Evolutionary conservation across 768 basidiomycete species (phyloP), one percentile per base, ranked within the genome.

Genomic region (Suillus clintonianus): DNA sequence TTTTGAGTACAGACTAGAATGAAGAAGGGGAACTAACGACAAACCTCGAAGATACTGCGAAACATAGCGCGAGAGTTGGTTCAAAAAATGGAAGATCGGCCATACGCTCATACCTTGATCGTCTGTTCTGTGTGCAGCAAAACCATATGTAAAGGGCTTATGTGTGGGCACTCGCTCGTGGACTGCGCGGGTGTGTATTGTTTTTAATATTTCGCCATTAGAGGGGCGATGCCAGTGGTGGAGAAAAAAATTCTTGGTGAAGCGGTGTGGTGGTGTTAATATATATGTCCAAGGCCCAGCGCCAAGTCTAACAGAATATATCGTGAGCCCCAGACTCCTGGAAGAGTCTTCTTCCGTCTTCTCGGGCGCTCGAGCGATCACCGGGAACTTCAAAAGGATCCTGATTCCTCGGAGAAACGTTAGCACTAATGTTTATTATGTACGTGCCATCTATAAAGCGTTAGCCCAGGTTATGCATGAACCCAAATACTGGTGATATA

Each of bases 11-110:
- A 22, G 14, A 8, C 13, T 27, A 30, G 34, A 13, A 32, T 4
- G 41, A 37, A n/a, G 7, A 24, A 39, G 22, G 24, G 3, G 14
- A 36, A 63, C 10, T 15, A 22, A 19, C 6, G 5, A 32, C 43
- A 22, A 62, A 65, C 64, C 61, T 65, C 64, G 53, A 43, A 45
- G 62, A 24, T 65, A 65, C 64, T 65, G 61, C 9, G 17, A 27
- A 27, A 22, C 9, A 37, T 32, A 24, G n/a, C 11, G 6, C 11
- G 45, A 41, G 30, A 45, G 19, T 17, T 15, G 15, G 10, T 39
- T 17, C 4, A 19, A 22, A 62, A 17, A 7, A 62, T 34, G 22
- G 3, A 48, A 24, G 19, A 27, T 19, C 32, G 13, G 15, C 6
- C 7, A 39, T 24, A 24, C 9, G 36, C 30, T 53, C 64, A 22